These are phyloP conservation scores for Exophiala sideris DNA, from an alignment of 2,329 filamentous ascomycete species.

Conservation along the genomic window DNA sequence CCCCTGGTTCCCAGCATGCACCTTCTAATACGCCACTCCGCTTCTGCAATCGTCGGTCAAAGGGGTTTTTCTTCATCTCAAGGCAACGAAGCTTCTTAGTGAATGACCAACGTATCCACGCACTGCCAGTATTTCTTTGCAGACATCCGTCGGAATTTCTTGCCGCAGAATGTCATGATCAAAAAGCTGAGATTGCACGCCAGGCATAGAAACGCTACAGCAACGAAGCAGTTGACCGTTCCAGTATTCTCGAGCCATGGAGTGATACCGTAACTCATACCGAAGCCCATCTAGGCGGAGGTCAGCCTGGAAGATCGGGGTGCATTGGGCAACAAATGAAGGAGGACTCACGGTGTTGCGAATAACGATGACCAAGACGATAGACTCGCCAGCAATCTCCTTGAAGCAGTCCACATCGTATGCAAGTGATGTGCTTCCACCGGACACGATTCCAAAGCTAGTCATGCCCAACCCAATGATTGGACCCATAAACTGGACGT, in stretches of 20 bases:
- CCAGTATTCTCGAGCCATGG: constrained; percentile 16
- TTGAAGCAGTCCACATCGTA: constrained; percentile 52
- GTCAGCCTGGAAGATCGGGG: no score
- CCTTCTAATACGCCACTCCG: not conserved
- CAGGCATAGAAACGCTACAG: constrained; percentile 10
- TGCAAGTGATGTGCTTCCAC: constrained; percentile 41
- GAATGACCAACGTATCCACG: constrained; percentile 13
- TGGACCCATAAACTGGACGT: constrained; percentile 48
- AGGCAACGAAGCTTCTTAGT: not conserved
- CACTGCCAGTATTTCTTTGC: constrained; percentile 13
- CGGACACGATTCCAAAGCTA: constrained; percentile 38
- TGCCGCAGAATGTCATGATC: constrained; percentile 18
- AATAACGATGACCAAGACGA: constrained; percentile 50
- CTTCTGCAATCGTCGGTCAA: not conserved
- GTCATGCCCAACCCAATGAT: constrained; percentile 38
- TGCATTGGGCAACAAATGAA: no score
- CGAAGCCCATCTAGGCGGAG: constrained; percentile 36
- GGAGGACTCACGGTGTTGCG: constrained; percentile 39
- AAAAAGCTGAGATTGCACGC: constrained; percentile 15
- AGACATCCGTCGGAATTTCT: constrained; percentile 11
- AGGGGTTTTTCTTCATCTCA: not conserved
- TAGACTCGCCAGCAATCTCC: constrained; percentile 48
- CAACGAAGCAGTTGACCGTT: constrained; percentile 12
- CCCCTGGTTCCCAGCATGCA: no score
- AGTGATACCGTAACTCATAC: constrained; percentile 17